Percentiles rank a stretch among this genome's conserved stretches.
Conservation (phyloP, 805 yeast species). For the Metschnikowia shivogae region DNA sequence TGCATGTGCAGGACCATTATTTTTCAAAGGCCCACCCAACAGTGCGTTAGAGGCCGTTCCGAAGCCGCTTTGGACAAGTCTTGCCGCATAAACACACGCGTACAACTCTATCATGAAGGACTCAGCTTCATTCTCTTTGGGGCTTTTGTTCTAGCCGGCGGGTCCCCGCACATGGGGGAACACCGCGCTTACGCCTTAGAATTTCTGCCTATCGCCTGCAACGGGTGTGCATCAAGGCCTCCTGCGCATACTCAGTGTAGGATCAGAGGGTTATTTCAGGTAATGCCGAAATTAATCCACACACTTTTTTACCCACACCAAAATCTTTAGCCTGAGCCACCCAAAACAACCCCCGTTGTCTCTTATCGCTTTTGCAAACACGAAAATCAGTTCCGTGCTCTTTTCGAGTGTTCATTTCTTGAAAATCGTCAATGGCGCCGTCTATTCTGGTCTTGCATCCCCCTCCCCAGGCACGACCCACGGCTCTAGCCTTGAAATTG, state of each 20-base stretch:
- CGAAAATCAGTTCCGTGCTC: too few relatives aligned
- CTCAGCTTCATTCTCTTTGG: background rate
- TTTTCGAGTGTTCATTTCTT: too few relatives aligned
- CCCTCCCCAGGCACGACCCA: constrained; percentile 17
- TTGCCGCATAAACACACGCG: too few relatives aligned
- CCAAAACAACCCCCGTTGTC: background rate
- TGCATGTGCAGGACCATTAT: constrained; percentile 1
- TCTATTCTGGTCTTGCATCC: constrained; percentile 14
- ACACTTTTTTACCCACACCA: constrained; percentile 3
- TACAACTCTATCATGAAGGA: too few relatives aligned
- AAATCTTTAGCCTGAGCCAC: background rate
- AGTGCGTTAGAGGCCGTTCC: background rate
- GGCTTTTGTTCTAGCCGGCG: background rate
- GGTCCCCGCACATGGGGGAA: constrained; percentile 4
- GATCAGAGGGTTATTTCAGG: constrained; percentile 2
- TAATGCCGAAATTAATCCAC: background rate
- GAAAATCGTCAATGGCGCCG: constrained; percentile 10
- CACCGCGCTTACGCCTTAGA: background rate
- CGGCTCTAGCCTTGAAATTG: constrained; percentile 28
- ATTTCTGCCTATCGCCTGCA: constrained; percentile 5
- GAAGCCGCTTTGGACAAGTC: too few relatives aligned
- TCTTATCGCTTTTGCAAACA: background rate
- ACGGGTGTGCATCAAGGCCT: constrained; percentile 8
- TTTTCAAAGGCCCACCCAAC: background rate
- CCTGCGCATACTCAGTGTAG: constrained; percentile 8